Conservation (phyloP, 2,329 filamentous ascomycete species). For the Fonsecaea nubica region DNA sequence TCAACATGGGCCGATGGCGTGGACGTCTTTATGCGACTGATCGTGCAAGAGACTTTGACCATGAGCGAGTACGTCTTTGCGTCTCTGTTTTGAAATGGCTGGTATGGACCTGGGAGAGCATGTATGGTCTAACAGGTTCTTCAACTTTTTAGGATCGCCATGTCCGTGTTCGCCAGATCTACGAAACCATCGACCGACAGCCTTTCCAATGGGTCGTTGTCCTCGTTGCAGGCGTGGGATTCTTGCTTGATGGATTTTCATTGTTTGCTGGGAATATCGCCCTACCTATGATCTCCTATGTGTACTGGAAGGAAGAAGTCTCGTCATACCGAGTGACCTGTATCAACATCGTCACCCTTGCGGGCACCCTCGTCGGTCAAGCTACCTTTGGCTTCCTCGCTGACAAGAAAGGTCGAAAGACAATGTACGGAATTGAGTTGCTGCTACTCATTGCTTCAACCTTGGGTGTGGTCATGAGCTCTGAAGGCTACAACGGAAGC, state of each 20-base stretch:
- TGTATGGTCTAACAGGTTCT: background rate
- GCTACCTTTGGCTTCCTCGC: conserved; percentile 56
- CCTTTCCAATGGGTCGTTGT: conserved; percentile 53
- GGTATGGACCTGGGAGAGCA: conserved; percentile 2
- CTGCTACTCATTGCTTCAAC: conserved; percentile 56
- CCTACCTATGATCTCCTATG: conserved; percentile 56
- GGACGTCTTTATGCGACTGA: conserved; percentile 51
- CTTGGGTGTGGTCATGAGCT: conserved; percentile 55
- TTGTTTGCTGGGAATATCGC: conserved; percentile 60
- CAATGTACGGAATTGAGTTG: conserved; percentile 60
- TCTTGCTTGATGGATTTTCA: conserved; percentile 58
- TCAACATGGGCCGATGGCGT: conserved; percentile 32
- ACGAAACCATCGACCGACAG: conserved; percentile 54
- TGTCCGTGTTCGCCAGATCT: conserved; percentile 53
- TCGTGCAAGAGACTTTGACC: conserved; percentile 52
- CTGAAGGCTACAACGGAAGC: conserved; percentile 50
- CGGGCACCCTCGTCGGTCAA: conserved; percentile 56
- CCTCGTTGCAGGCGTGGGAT: conserved; percentile 57
- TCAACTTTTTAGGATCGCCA: conserved; percentile 46
- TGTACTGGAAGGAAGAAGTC: conserved; percentile 54
- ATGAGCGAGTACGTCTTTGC: conserved; percentile 45
- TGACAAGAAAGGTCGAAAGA: conserved; percentile 57
- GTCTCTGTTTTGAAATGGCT: conserved; percentile 11
- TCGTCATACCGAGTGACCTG: conserved; percentile 47
- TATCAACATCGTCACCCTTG: conserved; percentile 56